Evolutionary conservation across 768 basidiomycete genomes (phyloP).

Genomic region (Phylloporus rhodoxanthus): DNA sequence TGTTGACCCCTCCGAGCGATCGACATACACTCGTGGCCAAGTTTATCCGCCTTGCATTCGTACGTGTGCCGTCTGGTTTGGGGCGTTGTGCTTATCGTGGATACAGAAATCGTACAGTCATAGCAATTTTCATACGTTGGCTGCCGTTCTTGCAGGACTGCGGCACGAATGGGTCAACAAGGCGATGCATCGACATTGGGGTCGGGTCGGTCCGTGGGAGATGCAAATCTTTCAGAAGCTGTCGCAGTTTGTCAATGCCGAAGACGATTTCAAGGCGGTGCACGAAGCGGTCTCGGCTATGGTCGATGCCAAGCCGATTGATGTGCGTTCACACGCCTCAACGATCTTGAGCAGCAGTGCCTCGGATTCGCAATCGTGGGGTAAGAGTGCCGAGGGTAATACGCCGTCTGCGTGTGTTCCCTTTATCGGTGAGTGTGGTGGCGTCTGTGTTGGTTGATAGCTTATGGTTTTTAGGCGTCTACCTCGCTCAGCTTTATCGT

Average conservation of each 20-base stretch:
- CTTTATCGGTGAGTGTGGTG: conserved; percentile 60
- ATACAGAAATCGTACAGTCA: conserved; percentile 72
- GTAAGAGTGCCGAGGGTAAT: conserved; percentile 37
- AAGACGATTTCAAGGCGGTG: conserved; percentile 71
- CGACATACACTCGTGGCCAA: conserved; percentile 64
- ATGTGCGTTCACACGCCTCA: conserved; percentile 47
- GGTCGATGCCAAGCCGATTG: conserved; percentile 58
- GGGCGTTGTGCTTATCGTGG: not conserved
- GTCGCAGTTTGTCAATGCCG: conserved; percentile 54
- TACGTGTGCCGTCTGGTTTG: conserved; percentile 31
- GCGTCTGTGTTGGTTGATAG: not conserved
- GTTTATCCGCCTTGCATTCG: conserved; percentile 83
- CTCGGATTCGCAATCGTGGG: conserved; percentile 36
- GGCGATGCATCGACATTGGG: conserved; percentile 65
- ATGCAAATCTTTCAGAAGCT: conserved; percentile 68
- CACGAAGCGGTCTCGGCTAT: conserved; percentile 59
- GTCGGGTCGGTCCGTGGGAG: conserved; percentile 63
- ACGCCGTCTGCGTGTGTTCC: conserved; percentile 65
- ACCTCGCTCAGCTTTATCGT: conserved; percentile 64
- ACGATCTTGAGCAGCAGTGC: conserved; percentile 46
- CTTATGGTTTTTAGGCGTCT: conserved; percentile 48
- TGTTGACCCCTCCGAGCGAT: conserved; percentile 63
- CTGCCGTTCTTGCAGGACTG: conserved; percentile 75
- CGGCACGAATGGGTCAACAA: conserved; percentile 61
- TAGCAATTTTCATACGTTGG: conserved; percentile 73